Evolutionary conservation across 2,329 filamentous ascomycete genomes (phyloP), one percentile per base, ranked within the genome.

Genomic region (Stemphylium vesicarium): DNA sequence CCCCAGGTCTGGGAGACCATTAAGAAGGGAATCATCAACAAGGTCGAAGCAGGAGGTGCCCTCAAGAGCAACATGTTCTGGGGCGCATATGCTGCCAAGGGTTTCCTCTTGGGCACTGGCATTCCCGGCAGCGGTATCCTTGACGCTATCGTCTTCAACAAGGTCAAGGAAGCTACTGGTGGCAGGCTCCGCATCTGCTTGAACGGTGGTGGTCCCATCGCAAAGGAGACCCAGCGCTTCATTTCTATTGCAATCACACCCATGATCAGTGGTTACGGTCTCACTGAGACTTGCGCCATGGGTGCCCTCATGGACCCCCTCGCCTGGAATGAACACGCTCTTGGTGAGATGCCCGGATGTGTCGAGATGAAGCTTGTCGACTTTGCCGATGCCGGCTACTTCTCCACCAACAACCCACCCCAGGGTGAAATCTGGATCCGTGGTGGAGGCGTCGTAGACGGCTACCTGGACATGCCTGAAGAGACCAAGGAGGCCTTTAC

Each of bases 1-100:
- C 95, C 95, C 1, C 93, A 96, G 54, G 89, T 99, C 29, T 99
- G 94, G 93, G 95, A 99, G 79, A 93, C 91, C 1, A 89, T 99
- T 69, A 94, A 92, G 82, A 99, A 99, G 82, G 95, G 95, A 50
- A 90, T 99, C 68, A 81, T 94, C 61, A 79, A 81, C 67, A 92
- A 92, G 77, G 88, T 98, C 56, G 88, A 90, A 71, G 80, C 84
- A 53, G 84, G 89, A 58, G 88, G 87, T 68, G 76, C 83, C n/a
- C 53, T 98, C 37, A 83, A 88, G 54, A 88, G 83, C 77, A 87
- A 88, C 67, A 78, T 98, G 59, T 99, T 99, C 82, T 88, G 86
- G 86, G 85, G 82, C 46, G 85, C 84, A 11, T 78, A 86, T 75
- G 78, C 82, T 24, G 80, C 84, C 40, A 88, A 88, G 77, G 79